These are phyloP conservation scores for Lagenaria siceraria DNA, from an alignment of 306 rosid species.

Conservation along the genomic window DNA sequence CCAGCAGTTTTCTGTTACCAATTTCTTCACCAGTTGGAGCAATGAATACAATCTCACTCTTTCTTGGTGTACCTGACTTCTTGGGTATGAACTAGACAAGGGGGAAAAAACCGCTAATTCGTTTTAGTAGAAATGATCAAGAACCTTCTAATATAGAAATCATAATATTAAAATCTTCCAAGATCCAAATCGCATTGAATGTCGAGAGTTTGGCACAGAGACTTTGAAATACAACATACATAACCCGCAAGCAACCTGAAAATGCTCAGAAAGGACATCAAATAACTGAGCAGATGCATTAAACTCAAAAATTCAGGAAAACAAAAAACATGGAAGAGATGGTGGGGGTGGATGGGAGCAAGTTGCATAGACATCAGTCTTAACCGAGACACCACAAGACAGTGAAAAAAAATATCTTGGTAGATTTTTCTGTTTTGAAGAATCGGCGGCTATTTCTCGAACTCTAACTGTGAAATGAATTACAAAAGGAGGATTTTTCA, in stretches of 20 bases:
- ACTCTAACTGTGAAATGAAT: neutral
- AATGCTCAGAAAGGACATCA: neutral
- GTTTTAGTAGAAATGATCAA: neutral
- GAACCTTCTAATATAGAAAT: too few relatives aligned
- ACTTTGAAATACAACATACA: neutral
- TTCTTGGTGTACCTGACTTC: constrained; percentile 65
- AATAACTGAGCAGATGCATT: neutral
- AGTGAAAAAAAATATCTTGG: neutral
- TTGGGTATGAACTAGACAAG: constrained; percentile 56
- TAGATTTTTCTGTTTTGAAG: neutral
- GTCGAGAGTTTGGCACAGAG: neutral
- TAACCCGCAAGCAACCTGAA: neutral
- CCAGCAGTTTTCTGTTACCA: constrained; percentile 45
- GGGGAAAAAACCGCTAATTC: neutral
- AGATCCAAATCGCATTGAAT: neutral
- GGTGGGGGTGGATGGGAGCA: neutral
- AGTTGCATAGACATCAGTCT: neutral
- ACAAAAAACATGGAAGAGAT: neutral
- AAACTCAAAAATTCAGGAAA: neutral
- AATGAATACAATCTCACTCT: constrained; percentile 55
- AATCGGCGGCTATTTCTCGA: neutral
- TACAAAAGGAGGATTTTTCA: neutral
- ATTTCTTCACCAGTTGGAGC: constrained; percentile 91
- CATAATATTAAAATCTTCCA: neutral
- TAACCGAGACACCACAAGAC: neutral